These are phyloP conservation scores for Blastobotrys robertii DNA, from an alignment of 805 yeast species.

Conservation along the genomic window DNA sequence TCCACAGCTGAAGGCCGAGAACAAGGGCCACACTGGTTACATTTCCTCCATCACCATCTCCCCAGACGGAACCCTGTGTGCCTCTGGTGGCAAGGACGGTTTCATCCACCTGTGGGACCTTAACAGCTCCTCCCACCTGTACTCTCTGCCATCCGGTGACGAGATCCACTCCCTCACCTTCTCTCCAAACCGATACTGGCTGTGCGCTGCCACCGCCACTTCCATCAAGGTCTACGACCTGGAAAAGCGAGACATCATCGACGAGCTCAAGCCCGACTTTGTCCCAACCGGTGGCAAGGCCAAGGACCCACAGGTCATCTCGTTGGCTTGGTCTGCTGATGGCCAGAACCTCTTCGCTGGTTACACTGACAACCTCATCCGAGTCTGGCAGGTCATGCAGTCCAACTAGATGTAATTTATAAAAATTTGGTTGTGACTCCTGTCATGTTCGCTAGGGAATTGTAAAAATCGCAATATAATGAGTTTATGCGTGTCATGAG, in stretches of 20 bases:
- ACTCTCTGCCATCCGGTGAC: constrained; percentile 90
- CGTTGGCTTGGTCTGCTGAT: constrained; percentile 99
- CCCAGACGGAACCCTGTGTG: constrained; percentile 99
- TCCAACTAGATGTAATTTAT: constrained; percentile 16
- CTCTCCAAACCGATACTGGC: constrained; percentile 99
- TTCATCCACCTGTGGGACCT: constrained; percentile 97
- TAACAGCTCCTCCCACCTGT: constrained; percentile 72
- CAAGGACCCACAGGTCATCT: constrained; percentile 96
- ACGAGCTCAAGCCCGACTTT: constrained; percentile 97
- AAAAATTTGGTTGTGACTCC: no score
- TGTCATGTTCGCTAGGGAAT: no score
- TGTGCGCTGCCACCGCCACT: constrained; percentile 97
- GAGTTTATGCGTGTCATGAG: no score
- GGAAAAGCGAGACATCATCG: constrained; percentile 88
- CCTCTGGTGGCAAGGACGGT: constrained; percentile 99
- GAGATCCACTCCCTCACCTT: constrained; percentile 97
- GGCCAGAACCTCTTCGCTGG: constrained; percentile 99
- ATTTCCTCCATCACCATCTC: constrained; percentile 93
- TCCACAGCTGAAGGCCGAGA: constrained; percentile 85
- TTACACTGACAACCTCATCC: constrained; percentile 98
- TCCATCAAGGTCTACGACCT: constrained; percentile 98
- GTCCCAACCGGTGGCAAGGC: constrained; percentile 73
- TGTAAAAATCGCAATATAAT: no score
- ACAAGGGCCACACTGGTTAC: constrained; percentile 99
- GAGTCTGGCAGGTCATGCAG: constrained; percentile 99